Evolutionary conservation across 2,329 filamentous ascomycete genomes (phyloP), one percentile per base, ranked within the genome.

Genomic region (Emmonsiellopsis sp.): DNA sequence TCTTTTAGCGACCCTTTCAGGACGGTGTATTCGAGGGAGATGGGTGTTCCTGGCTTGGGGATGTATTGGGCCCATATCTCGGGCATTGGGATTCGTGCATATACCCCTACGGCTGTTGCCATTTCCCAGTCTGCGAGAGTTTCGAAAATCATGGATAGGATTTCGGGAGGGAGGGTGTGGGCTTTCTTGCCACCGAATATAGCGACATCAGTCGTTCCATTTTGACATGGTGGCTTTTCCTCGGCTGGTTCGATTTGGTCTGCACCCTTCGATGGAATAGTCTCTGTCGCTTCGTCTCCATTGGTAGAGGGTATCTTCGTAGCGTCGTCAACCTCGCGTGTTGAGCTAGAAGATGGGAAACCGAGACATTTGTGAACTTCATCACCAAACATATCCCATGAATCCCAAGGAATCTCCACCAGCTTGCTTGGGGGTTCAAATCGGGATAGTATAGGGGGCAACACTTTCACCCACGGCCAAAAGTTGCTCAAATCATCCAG

Each of bases 61-160:
- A 79, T 78, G 32, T 85, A 81, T 51, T 73, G 73, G 58, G 80
- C 78, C 89, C 90, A 95, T 60, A 87, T 82, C 37, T 75, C 69
- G 0, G 92, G 90, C 56, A 85, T 81, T 1, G 82, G 79, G 5
- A 95, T 74, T 53, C 81, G 89, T 1, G 89, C 89, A 64, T 87
- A 92, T 44, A 96, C 81, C 54, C 87, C 84, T 5, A 96, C 76
- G 0, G 87, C 85, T 59, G 85, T 85, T 8, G 92, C 87, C 16
- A 94, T 76, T 70, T 96, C 92, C 92, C 92, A 97, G 67, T 97
- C 92, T 43, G 83, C 83, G 0, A 90, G 82, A 59, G 94, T 65
- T 51, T 73, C 87, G 43, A 96, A 82, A 47, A 97, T 86, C 54
- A 92, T 86, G 34, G 86, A 86, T 89, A 91, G 95, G 40, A 96